Conservation (phyloP, 1,284 basidiomycete species). For the Cutaneotrichosporon cyanovorans region DNA sequence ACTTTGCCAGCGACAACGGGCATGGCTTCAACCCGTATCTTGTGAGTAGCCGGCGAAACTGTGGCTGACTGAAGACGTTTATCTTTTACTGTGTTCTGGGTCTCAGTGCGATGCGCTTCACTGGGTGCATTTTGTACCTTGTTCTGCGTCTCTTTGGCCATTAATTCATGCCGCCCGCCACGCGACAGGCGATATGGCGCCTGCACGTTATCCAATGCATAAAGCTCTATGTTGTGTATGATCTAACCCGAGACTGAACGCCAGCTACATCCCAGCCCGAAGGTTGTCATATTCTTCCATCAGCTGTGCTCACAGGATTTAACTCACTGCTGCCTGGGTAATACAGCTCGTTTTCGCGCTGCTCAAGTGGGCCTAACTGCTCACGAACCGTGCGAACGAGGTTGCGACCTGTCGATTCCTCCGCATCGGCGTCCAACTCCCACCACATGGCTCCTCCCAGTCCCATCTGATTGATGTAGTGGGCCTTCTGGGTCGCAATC, state of each 20-base stretch:
- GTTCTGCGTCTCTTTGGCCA: conserved; percentile 54
- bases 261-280: conserved; percentile 12
- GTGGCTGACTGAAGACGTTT: conserved; percentile 48
- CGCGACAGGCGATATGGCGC: not conserved
- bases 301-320: not conserved
- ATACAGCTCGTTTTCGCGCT: conserved; percentile 32
- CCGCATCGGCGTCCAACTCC: conserved; percentile 49
- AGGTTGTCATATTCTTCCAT: conserved; percentile 18
- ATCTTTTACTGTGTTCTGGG: conserved; percentile 75
- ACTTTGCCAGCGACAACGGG: conserved; percentile 50
- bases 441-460: conserved; percentile 75
- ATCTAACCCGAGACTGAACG: no score
- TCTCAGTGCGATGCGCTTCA: conserved; percentile 67
- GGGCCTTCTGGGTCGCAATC: conserved; percentile 64
- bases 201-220: not conserved
- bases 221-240: not conserved
- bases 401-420: conserved; percentile 20
- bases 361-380: conserved; percentile 32
- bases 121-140: conserved; percentile 68
- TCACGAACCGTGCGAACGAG: conserved; percentile 29
- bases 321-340: conserved; percentile 39
- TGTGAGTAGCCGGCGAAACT: conserved; percentile 16
- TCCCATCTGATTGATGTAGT: conserved; percentile 60
- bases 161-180: no score
- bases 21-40: conserved; percentile 72